A percentile compares a stretch with the other conserved stretches of the same genome.
Evolutionary conservation across 306 rosid species (phyloP).

Genomic region (barrel medic (Medicago truncatula)): DNA sequence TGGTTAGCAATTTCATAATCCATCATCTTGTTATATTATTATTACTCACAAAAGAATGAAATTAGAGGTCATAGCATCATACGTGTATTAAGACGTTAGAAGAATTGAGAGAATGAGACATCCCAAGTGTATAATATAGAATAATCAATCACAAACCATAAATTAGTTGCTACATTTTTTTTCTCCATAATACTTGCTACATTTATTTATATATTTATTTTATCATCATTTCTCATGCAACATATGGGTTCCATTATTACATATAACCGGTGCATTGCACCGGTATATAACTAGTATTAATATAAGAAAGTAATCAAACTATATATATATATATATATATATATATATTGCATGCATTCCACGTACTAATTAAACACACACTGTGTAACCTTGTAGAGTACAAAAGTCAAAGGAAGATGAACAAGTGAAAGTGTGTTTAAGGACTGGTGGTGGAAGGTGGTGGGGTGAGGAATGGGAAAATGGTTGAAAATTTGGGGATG

Average conservation of each 20-base stretch:
- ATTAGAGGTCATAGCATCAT: too few relatives aligned
- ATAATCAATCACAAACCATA: too few relatives aligned
- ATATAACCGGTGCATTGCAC: neutral
- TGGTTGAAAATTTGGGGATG: neutral
- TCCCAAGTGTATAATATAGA: too few relatives aligned
- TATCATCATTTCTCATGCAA: neutral
- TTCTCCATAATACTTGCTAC: neutral
- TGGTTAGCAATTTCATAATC: too few relatives aligned
- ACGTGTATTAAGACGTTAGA: too few relatives aligned
- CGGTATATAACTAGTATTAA: neutral
- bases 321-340: neutral
- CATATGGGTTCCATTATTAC: neutral
- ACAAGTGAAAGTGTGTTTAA: constrained; percentile 5
- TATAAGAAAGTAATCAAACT: neutral
- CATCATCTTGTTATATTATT: too few relatives aligned
- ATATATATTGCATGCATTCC: neutral
- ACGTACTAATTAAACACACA: neutral
- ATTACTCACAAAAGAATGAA: too few relatives aligned
- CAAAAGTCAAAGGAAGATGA: neutral
- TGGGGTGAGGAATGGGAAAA: neutral
- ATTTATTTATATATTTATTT: too few relatives aligned
- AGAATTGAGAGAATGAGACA: too few relatives aligned
- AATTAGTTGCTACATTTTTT: too few relatives aligned
- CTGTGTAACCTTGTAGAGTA: neutral
- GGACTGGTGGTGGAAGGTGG: neutral